Evolutionary conservation across 1,139 yeast genomes (phyloP).

Genomic region (Pichia sorboxylosa): DNA sequence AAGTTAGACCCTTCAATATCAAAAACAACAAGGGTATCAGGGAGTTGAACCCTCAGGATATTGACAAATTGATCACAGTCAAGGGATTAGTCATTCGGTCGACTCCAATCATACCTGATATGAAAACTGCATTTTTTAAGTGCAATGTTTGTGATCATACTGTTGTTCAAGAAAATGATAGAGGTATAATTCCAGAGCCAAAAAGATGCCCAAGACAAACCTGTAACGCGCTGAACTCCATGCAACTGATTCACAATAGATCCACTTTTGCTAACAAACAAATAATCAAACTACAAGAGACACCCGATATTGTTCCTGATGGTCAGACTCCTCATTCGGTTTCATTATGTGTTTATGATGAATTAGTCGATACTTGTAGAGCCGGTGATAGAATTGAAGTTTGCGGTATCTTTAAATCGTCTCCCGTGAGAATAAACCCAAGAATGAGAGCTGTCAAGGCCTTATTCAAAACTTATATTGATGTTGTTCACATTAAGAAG

Average conservation of each 20-base stretch:
- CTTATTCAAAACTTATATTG: slow-evolving; percentile 84
- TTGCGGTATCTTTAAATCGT: slow-evolving; percentile 87
- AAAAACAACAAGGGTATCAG: slow-evolving; percentile 74
- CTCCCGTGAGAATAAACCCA: slow-evolving; percentile 82
- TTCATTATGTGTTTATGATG: slow-evolving; percentile 90
- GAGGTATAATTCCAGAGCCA: slow-evolving; percentile 93
- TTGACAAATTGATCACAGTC: slow-evolving; percentile 81
- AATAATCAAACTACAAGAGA: slow-evolving; percentile 86
- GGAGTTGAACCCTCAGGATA: slow-evolving; percentile 89
- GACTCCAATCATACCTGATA: slow-evolving; percentile 90
- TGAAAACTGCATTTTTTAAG: slow-evolving; percentile 94
- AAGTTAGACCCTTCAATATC: slow-evolving; percentile 78
- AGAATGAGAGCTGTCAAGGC: slow-evolving; percentile 75
- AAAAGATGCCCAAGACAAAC: slow-evolving; percentile 80
- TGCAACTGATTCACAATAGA: slow-evolving; percentile 85
- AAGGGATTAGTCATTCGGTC: slow-evolving; percentile 87
- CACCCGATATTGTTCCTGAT: slow-evolving; percentile 96
- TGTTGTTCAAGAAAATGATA: slow-evolving; percentile 79
- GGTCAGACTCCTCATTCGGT: slow-evolving; percentile 98
- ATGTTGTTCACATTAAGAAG: slow-evolving; percentile 85
- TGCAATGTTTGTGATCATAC: slow-evolving; percentile 95
- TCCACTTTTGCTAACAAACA: slow-evolving; percentile 92
- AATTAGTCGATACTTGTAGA: slow-evolving; percentile 82
- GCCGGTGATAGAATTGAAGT: slow-evolving; percentile 97
- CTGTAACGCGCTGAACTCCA: slow-evolving; percentile 78